phyloP scores from a whole-genome alignment of 352 stramenopile species.

The Chrysophaeum taylorii region DNA sequence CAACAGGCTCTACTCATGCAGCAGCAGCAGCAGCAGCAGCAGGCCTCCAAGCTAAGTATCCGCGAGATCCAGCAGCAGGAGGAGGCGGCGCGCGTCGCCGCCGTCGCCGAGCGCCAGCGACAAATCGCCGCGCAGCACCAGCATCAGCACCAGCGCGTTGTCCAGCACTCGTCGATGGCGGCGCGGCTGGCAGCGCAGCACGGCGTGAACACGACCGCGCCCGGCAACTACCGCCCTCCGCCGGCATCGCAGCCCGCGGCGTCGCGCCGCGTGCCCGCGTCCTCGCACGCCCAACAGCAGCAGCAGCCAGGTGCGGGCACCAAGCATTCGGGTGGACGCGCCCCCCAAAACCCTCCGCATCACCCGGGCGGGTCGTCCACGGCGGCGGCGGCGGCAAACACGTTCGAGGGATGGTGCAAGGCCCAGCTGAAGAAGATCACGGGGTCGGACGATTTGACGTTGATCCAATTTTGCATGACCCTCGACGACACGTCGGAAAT shows the following conservation, averaged over 20 bases:
- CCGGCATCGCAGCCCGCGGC: background rate
- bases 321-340: conserved; percentile 1
- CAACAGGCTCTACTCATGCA: too few relatives aligned
- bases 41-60: conserved; percentile 1
- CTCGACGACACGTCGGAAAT: conserved; percentile 84
- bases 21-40: too few relatives aligned
- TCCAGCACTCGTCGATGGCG: background rate
- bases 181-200: background rate
- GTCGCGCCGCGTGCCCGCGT: background rate
- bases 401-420: conserved; percentile 57
- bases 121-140: background rate
- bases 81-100: conserved; percentile 15
- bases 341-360: background rate
- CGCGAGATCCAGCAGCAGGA: conserved; percentile 20
- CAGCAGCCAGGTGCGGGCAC: background rate
- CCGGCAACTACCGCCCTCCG: too few relatives aligned
- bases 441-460: conserved; percentile 51
- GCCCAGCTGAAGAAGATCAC: conserved; percentile 51
- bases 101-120: conserved; percentile 9
- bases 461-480: conserved; percentile 74
- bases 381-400: conserved; percentile 47
- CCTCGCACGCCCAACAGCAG: conserved; percentile 4
- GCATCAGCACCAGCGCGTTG: background rate
- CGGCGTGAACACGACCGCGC: too few relatives aligned
- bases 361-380: conserved; percentile 22